Percentiles rank a stretch among this genome's conserved stretches.
phyloP scores from a whole-genome alignment of 2,329 filamentous ascomycete species.

The Colletotrichum melonis region DNA sequence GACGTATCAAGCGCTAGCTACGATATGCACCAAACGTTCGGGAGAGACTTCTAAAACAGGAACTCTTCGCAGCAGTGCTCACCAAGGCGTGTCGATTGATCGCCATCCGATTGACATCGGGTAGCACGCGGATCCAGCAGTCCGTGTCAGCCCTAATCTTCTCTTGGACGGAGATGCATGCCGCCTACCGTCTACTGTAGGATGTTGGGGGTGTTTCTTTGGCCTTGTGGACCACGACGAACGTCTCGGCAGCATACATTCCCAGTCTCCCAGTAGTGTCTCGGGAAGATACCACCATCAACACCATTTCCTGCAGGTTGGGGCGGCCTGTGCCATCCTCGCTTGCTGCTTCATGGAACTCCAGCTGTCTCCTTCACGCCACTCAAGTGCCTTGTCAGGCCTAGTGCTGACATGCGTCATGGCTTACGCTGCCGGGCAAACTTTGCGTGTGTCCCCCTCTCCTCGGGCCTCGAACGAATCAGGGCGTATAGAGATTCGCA shows the following conservation, averaged over 20 bases:
- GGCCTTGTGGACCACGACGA: not conserved
- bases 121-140: slow-evolving; percentile 9
- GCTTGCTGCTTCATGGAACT: not conserved
- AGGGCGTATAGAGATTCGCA: not conserved
- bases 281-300: not conserved
- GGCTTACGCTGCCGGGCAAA: not conserved
- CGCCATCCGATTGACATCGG: slow-evolving; percentile 19
- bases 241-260: not conserved
- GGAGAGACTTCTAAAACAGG: slow-evolving; percentile 8
- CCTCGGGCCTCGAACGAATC: not conserved
- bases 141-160: slow-evolving; percentile 29
- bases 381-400: not conserved
- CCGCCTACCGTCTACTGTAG: not conserved
- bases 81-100: slow-evolving; percentile 18
- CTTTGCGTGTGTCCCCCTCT: not conserved
- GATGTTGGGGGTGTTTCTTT: not conserved
- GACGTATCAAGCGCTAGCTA: not conserved
- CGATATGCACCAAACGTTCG: not conserved
- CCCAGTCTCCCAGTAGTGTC: not conserved
- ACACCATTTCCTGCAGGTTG: not conserved
- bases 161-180: slow-evolving; percentile 19
- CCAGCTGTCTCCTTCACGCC: not conserved
- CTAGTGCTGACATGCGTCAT: not conserved
- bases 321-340: not conserved
- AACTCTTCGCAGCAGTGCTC: not conserved